Percentiles rank a stretch among this genome's conserved stretches.
These are phyloP conservation scores for Vigna radiata DNA, from an alignment of 306 rosid genomes.

Conservation along the genomic window DNA sequence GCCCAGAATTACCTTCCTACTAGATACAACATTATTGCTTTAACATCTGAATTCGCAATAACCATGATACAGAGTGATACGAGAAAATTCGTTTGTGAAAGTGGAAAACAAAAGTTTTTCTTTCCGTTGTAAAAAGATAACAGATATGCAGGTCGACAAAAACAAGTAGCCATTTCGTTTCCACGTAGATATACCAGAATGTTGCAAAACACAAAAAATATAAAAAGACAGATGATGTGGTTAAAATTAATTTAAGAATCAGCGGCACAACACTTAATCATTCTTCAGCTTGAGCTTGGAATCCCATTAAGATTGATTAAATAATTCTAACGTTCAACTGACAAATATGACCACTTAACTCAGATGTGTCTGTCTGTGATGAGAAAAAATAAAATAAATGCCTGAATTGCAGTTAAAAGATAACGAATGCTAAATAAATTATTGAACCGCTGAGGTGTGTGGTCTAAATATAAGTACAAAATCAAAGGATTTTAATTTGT, in stretches of 20 bases:
- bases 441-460: slow-evolving; percentile 62
- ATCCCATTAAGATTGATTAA: slow-evolving; percentile 52
- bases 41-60: no score
- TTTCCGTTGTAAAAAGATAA: no score
- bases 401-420: no score
- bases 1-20: no score
- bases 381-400: no score
- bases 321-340: slow-evolving; percentile 17
- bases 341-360: slow-evolving; percentile 35
- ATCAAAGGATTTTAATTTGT: slow-evolving; percentile 60
- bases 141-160: no score
- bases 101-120: no score
- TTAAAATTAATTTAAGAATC: background rate
- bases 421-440: slow-evolving; percentile 40
- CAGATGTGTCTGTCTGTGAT: background rate
- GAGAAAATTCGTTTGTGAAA: no score
- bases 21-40: no score
- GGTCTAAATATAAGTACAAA: slow-evolving; percentile 55
- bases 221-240: background rate
- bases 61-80: no score
- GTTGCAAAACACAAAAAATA: slow-evolving; percentile 4
- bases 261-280: background rate
- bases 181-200: background rate
- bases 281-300: slow-evolving; percentile 48
- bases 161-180: no score